Evolutionary conservation across 2,329 filamentous ascomycete genomes (phyloP).

Genomic region (Colletotrichum aenigma): DNA sequence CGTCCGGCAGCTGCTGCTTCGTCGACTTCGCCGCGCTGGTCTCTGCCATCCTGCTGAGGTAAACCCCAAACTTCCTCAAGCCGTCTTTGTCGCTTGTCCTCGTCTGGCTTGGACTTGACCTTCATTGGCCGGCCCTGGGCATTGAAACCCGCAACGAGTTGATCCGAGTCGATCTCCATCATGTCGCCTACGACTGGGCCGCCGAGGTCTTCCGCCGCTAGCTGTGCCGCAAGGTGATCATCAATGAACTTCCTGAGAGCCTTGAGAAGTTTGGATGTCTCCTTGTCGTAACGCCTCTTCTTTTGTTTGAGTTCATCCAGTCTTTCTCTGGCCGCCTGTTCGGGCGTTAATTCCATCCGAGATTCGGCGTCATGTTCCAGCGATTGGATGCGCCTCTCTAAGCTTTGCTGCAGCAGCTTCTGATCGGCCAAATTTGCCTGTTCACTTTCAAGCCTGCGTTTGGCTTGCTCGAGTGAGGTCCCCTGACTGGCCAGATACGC

Average conservation of each 20-base stretch:
- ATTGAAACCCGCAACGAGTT: slow-evolving; percentile 64
- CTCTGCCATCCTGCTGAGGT: slow-evolving; percentile 1
- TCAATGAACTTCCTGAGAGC: slow-evolving; percentile 75
- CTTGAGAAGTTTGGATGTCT: slow-evolving; percentile 65
- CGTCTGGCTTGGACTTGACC: slow-evolving; percentile 42
- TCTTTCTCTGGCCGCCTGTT: slow-evolving; percentile 66
- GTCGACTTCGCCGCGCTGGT: slow-evolving; percentile 38
- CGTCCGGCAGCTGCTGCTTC: slow-evolving; percentile 54
- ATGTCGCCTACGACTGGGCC: slow-evolving; percentile 82
- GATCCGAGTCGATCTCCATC: slow-evolving; percentile 66
- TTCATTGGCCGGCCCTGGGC: slow-evolving; percentile 62
- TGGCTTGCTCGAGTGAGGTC: slow-evolving; percentile 44
- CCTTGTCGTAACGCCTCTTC: slow-evolving; percentile 63
- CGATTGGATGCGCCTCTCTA: slow-evolving; percentile 61
- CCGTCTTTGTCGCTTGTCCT: slow-evolving; percentile 60
- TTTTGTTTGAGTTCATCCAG: slow-evolving; percentile 64
- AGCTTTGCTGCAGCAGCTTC: slow-evolving; percentile 55
- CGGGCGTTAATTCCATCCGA: slow-evolving; percentile 61
- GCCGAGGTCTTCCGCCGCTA: slow-evolving; percentile 83
- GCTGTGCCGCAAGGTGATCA: slow-evolving; percentile 71
- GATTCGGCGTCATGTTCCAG: slow-evolving; percentile 63
- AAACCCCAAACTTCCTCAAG: slow-evolving; percentile 69
- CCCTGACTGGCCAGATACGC: slow-evolving; percentile 56
- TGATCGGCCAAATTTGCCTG: slow-evolving; percentile 58
- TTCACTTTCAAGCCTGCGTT: slow-evolving; percentile 55